Base-by-base conservation (phyloP, 225 moss, liverwort and hornwort species). In the Pseudisothecium myosuroides region DNA sequence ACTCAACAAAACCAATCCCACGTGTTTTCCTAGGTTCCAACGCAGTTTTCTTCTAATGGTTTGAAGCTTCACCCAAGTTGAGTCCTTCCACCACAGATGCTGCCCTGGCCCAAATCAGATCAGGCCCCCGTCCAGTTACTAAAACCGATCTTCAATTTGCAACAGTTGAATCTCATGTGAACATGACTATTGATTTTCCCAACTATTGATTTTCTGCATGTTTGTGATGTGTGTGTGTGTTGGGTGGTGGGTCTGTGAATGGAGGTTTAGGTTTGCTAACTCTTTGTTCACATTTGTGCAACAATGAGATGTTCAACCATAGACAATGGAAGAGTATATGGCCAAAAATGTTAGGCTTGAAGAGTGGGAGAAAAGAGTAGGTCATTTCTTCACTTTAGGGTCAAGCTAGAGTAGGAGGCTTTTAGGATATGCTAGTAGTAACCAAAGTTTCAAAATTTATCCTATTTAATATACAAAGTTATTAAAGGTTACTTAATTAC, bases 271-370 rank as follows among this genome's bases (percentile, higher is more conserved):
- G n/a, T n/a, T n/a, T n/a, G 27, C 69, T 89, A n/a, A 90, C 55
- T 83, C 47, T 69, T 79, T 64, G 67, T 87, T 84, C 85, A 34
- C 75, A 62, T 90, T 43, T 91, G 81, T 91, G 84, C 82, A 94
- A 92, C 94, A 94, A 94, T 91, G 92, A 63, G 94, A 94, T 81
- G 94, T 94, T 29, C 85, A 31, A n/a, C 90, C 92, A 22, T 94
- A 92, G 94, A 94, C 94, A 45, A 94, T 91, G 92, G 94, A 94
- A 90, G 94, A 94, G 90, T 91, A 94, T 83, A 91, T 94, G 94
- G 90, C 89, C 17, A 90, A 64, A 34, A 93, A 94, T 60, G 88
- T 76, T 8, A 90, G 91, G 83, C 85, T 62, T 47, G 14, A 4
- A 18, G 89, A 91, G 56, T 93, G 94, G 94, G 80, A 92, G 56